Evolutionary conservation across 2,329 filamentous ascomycete species (phyloP), one percentile per base, ranked within the genome.

Genomic region (Nigrospora sphaerica): DNA sequence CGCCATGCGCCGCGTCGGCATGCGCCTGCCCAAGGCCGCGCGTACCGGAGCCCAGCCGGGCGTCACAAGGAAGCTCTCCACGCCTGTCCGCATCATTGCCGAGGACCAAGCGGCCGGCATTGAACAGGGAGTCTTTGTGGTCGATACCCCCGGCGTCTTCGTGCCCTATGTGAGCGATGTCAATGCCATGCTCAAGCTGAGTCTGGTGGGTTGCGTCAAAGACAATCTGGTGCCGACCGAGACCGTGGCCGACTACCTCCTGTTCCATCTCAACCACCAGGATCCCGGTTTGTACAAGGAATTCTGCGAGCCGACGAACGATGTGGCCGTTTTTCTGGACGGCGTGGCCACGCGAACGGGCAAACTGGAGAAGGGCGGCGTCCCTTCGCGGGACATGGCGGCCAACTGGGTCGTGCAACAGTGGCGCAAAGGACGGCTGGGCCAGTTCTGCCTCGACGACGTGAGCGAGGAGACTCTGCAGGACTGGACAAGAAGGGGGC

Each of bases 81-180:
- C 80, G 5, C 82, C 86, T 0, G 90, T 98, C 28, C 92, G 93
- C 58, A 85, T 98, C 52, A 59, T 78, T 49, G 57, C 35, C 3
- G 51, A 53, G 35, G 51, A 50, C 42, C 49, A 13, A 28, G 50
- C 46, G 23, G 63, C 60, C 16, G 68, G 62, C 17, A 57, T 72
- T 18, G 74, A 72, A 19, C 72, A 77, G 39, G 85, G 84, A 38
- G 84, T 95, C 6, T 95, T 93, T 62, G 70, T 97, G 38, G 72
- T 95, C 41, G 93, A 98, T 66, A 96, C 92, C 0, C 93, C 93
- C 0, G 93, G 93, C 41, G 91, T 98, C 10, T 98, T 97, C 65
- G 81, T 96, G 49, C 93, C 93, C 0, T 95, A 95, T 62, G 86
- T 97, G 28, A 78, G 85, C 0, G 81, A 95, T 58, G 78, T 86